Conservation (phyloP, 2,329 filamentous ascomycete species). For the Diaporthe vexans region DNA sequence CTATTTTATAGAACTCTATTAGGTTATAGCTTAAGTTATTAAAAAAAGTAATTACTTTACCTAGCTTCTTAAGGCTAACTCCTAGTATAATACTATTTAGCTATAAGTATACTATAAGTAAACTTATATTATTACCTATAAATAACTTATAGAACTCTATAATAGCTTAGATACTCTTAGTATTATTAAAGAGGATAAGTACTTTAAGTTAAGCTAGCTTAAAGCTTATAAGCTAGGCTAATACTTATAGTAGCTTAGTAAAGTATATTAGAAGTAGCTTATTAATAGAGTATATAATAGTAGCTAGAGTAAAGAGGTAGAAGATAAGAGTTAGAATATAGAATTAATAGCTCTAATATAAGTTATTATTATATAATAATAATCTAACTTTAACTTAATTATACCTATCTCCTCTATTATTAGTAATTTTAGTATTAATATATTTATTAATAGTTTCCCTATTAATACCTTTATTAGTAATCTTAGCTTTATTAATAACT, state of each 20-base stretch:
- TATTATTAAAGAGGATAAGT: neutral
- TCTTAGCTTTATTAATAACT: neutral
- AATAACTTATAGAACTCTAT: neutral
- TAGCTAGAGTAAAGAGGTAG: neutral
- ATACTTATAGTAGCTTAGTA: too few relatives aligned
- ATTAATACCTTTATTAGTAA: neutral
- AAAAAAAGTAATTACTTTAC: neutral
- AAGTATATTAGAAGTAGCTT: too few relatives aligned
- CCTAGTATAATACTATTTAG: neutral
- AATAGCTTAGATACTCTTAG: neutral
- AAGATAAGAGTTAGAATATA: neutral
- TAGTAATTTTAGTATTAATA: neutral
- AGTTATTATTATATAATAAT: too few relatives aligned
- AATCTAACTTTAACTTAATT: neutral
- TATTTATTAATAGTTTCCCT: neutral
- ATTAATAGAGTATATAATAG: too few relatives aligned
- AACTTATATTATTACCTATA: neutral
- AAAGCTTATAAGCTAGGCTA: too few relatives aligned
- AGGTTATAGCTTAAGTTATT: neutral
- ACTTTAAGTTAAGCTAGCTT: too few relatives aligned
- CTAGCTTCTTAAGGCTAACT: neutral
- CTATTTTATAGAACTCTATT: neutral
- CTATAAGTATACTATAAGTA: neutral
- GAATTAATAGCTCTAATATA: too few relatives aligned
- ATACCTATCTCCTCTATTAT: neutral